These are phyloP conservation scores for Yamagishiella unicocca DNA, from an alignment of 139 green algal species.

Conservation along the genomic window DNA sequence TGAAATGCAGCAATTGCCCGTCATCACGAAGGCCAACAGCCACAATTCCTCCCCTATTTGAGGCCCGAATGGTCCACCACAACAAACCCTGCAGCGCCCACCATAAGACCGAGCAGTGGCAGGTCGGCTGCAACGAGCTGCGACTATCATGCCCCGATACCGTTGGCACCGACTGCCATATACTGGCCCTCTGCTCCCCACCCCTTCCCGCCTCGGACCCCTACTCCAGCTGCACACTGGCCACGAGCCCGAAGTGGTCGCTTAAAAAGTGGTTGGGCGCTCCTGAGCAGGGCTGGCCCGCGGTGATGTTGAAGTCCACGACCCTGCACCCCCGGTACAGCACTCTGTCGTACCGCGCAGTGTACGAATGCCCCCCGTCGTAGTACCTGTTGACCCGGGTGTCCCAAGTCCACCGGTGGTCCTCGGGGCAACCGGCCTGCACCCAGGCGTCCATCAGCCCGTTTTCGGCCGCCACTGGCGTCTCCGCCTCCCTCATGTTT, in stretches of 20 bases:
- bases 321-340: constrained; percentile 23
- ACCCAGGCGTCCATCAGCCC: constrained; percentile 23
- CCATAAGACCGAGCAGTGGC: too few species aligned
- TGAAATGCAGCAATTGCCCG: too few species aligned
- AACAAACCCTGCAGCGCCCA: too few species aligned
- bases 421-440: background rate
- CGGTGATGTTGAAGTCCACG: background rate
- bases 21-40: too few species aligned
- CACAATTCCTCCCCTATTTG: too few species aligned
- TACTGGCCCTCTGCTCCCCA: too few species aligned
- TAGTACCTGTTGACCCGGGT: constrained; percentile 18
- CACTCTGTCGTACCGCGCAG: constrained; percentile 26
- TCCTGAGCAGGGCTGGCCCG: background rate
- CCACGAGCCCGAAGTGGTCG: constrained; percentile 11
- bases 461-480: too few species aligned
- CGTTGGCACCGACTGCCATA: too few species aligned
- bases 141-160: too few species aligned
- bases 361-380: background rate
- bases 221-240: background rate
- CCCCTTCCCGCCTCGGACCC: too few species aligned
- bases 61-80: too few species aligned
- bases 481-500: constrained; percentile 37
- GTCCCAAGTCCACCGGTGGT: constrained; percentile 9
- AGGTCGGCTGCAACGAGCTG: too few species aligned
- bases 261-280: background rate